Percentiles rank a stretch among this genome's conserved stretches.
These are phyloP conservation scores for Fagopyrum tataricum DNA, from an alignment of 148 eudicot genomes.

Conservation along the genomic window DNA sequence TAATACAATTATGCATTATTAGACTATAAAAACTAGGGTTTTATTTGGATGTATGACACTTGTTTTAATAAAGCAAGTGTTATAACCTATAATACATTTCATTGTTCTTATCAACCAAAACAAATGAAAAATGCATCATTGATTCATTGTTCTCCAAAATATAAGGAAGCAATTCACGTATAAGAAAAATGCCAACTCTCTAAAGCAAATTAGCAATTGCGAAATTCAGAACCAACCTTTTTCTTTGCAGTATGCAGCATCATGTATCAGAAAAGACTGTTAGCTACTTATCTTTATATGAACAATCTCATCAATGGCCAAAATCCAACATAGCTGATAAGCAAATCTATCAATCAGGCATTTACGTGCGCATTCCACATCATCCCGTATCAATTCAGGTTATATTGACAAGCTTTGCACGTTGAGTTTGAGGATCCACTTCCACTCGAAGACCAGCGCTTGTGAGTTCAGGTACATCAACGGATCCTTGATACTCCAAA, in stretches of 20 bases:
- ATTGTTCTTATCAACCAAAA: too few relatives aligned
- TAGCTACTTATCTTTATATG: too few relatives aligned
- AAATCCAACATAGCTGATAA: neutral
- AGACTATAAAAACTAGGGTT: too few relatives aligned
- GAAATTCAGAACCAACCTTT: neutral
- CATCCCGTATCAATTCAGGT: conserved; percentile 18
- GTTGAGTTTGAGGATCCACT: conserved; percentile 57
- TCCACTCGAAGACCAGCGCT: conserved; percentile 68
- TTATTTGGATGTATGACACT: too few relatives aligned
- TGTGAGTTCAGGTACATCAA: conserved; percentile 65
- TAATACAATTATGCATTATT: too few relatives aligned
- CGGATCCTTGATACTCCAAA: conserved; percentile 76
- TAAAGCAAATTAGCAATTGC: neutral
- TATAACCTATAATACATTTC: too few relatives aligned
- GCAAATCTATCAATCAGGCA: neutral
- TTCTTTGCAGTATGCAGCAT: too few relatives aligned
- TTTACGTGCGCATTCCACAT: neutral
- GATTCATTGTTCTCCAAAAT: neutral
- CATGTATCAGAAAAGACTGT: too few relatives aligned
- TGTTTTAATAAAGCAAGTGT: too few relatives aligned
- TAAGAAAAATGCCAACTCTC: neutral
- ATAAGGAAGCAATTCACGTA: neutral
- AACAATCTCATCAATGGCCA: too few relatives aligned
- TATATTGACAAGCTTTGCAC: conserved; percentile 65
- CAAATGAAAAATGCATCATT: neutral